These are phyloP conservation scores for Pseudofabraea citricarpa DNA, from an alignment of 2,329 filamentous ascomycete species.

Conservation along the genomic window DNA sequence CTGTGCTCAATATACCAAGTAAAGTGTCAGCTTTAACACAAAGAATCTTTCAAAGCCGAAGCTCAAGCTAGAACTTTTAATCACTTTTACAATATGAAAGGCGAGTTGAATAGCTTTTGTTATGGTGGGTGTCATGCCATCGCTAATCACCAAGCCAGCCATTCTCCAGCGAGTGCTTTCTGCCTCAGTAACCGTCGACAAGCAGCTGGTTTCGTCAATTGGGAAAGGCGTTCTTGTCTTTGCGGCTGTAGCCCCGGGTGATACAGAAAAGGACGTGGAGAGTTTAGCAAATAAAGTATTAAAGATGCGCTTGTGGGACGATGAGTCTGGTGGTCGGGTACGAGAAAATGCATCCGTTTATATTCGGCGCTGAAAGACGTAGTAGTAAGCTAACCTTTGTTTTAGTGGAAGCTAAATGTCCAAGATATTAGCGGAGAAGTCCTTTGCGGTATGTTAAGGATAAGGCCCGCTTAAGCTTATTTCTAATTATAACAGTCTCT, in stretches of 20 bases:
- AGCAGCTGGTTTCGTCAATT: conserved; percentile 84
- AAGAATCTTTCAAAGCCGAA: no score
- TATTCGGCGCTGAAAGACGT: no score
- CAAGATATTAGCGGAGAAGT: conserved; percentile 86
- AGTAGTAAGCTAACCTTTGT: no score
- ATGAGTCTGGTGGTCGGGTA: conserved; percentile 26
- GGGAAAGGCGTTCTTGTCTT: conserved; percentile 87
- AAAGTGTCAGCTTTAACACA: no score
- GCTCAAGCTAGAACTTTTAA: no score
- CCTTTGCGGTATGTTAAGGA: conserved; percentile 78
- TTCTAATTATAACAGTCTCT: conserved; percentile 81
- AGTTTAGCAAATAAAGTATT: conserved; percentile 79
- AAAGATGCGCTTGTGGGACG: conserved; percentile 82
- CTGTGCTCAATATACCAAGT: no score
- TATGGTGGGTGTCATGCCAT: background rate
- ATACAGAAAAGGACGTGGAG: conserved; percentile 85
- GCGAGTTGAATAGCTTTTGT: no score
- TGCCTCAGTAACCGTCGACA: conserved; percentile 91
- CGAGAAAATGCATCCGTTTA: no score
- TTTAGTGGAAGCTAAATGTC: conserved; percentile 85
- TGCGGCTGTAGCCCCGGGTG: conserved; percentile 84
- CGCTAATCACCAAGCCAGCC: conserved; percentile 48
- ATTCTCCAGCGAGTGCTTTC: conserved; percentile 92
- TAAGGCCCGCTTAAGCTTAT: no score
- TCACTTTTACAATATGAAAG: no score